Base-by-base conservation (phyloP, 139 green algal genomes). In the Coccomyxa sp. region DNA sequence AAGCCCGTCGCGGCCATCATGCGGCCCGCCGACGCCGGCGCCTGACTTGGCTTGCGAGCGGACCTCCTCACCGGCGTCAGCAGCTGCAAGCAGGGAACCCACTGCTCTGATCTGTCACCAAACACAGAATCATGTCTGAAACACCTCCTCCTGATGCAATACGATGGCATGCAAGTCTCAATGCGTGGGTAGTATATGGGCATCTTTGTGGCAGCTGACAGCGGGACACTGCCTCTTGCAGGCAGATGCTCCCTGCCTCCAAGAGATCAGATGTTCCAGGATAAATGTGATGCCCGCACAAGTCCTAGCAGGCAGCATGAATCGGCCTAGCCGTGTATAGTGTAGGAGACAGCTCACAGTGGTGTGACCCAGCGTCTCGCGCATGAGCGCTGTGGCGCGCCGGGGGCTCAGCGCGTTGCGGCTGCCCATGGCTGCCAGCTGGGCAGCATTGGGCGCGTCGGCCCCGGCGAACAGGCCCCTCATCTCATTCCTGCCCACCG, bases 21-120 rank as follows among this genome's bases (percentile, higher is more conserved):
- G 18, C 27, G 22, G 2, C 50, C 50, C 10, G 78, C 74, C 5
- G 78, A 71, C 34, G 68, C 37, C 3, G 75, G 50, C 1, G 35
- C 41, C 29, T 50, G 50, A 24, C 22, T 10, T 36, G 78, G 73
- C 39, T 40, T 74, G n/a, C 78, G 78, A 2, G 70, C 72, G 22
- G 78, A 82, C 0, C 78, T 71, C 16, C 78, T 36, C 70, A 78
- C 72, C 24, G 78, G 78, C 27, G 78, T 82, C 27, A 77, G n/a
- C 36, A 82, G 41, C 78, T 82, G 78, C 50, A 80, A 41, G 10
- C 70, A 75, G 10, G 70, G 1, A 58, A 77, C 33, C 29, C 10
- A 36, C 37, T 77, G 73, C 6, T 33, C 39, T 0, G 5, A 69
- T 36, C 50, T 31, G 50, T 22, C 50, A 64, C 27, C 50, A 22